Evolutionary conservation across 257 asterid genomes (phyloP), one percentile per base, ranked within the genome.

Genomic region (Solanum habrochaites): DNA sequence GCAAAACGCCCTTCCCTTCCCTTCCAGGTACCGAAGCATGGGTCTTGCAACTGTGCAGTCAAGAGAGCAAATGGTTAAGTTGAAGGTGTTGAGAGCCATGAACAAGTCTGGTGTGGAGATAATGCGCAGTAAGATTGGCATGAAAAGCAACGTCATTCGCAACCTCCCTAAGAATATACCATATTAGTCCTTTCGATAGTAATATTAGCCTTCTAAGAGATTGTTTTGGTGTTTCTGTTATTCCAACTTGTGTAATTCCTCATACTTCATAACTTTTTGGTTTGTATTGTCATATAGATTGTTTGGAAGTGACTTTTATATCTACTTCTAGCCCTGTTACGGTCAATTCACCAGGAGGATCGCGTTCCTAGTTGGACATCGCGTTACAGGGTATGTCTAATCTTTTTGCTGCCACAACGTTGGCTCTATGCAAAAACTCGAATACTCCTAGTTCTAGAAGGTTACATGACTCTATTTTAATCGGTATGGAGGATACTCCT

Each of bases 61-160:
- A 1, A 93, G 92, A 88, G 96, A 95, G 91, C 89, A 92, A 64
- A 86, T 87, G 49, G 97, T 93, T 56, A 90, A 96, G 85, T 78
- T 97, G 96, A 96, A 97, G 92, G 98, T 92, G 85, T 64, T 97
- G 89, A 94, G 93, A 92, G 95, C 94, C 60, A 95, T 96, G 97
- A 95, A 89, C 83, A 93, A 71, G 87, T 87, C 92, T 14, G 96
- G 98, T 1, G 93, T 93, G 37, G 99, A 97, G 88, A 88, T 73
- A 21, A 97, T 97, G 99, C 98, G 97, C 56, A 89, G 93, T 16
- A 97, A 95, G 92, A 94, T 96, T 69, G 97, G 99, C 35, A 95
- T 95, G 96, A 97, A 96, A 93, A 97, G 95, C 85, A 97, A 97
- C 72, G 96, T 93, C 69, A 96, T 97, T 35, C 98, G 99, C 78